phyloP scores from a whole-genome alignment of 352 stramenopile genomes.

The Globisporangium yorkense region DNA sequence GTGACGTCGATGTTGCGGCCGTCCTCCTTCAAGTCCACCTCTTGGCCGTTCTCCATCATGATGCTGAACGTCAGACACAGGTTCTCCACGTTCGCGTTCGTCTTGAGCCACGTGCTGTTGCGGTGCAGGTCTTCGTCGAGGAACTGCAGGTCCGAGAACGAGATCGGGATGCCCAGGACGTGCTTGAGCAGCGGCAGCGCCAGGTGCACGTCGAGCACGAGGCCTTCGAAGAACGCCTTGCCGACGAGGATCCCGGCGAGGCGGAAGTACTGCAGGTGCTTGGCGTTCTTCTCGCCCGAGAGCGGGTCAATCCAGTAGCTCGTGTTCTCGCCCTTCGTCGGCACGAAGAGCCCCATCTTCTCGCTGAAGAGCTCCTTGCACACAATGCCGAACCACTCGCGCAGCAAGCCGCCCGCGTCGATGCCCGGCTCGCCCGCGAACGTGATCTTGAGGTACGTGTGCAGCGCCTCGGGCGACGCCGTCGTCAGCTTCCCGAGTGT shows the following conservation, averaged over 20 bases:
- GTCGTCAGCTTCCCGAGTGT: conserved; percentile 37
- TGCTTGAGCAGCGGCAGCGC: conserved; percentile 69
- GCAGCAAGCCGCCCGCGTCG: conserved; percentile 55
- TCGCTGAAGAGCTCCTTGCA: conserved; percentile 50
- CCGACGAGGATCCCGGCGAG: conserved; percentile 57
- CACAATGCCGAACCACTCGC: conserved; percentile 66
- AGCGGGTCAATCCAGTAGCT: conserved; percentile 72
- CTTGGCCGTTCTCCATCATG: conserved; percentile 42
- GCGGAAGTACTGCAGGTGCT: conserved; percentile 52
- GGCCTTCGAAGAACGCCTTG: conserved; percentile 57
- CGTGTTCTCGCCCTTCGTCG: conserved; percentile 54
- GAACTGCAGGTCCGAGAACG: conserved; percentile 73
- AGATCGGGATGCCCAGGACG: conserved; percentile 63
- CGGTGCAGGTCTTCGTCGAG: conserved; percentile 63
- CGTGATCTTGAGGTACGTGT: conserved; percentile 64
- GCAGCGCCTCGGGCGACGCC: conserved; percentile 32
- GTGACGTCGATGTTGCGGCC: conserved; percentile 91
- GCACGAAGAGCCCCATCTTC: conserved; percentile 42
- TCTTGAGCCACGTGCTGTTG: conserved; percentile 61
- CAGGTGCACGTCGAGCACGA: conserved; percentile 57
- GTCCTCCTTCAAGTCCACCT: conserved; percentile 89
- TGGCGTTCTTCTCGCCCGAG: conserved; percentile 32
- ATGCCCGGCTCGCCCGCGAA: conserved; percentile 62
- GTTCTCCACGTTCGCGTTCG: conserved; percentile 44
- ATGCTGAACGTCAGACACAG: conserved; percentile 72